Percentiles rank a stretch among this genome's conserved stretches.
These are phyloP conservation scores for Neurospora tetraspora DNA, from an alignment of 495 filamentous ascomycete species.

Conservation along the genomic window DNA sequence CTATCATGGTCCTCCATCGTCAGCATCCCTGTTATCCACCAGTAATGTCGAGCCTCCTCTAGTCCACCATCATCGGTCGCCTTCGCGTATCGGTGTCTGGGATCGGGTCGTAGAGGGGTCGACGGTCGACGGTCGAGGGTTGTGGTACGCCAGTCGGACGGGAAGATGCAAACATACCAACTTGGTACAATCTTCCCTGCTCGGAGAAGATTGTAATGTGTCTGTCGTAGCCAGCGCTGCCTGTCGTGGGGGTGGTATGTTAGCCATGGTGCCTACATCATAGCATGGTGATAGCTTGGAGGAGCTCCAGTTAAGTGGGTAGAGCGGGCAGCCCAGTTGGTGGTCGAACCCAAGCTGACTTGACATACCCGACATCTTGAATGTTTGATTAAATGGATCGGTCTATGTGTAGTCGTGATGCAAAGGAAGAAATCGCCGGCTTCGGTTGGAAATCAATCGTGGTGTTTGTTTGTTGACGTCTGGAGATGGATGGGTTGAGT, in stretches of 20 bases:
- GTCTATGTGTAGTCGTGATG: neutral
- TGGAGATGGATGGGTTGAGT: slow-evolving; percentile 4
- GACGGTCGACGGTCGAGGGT: neutral
- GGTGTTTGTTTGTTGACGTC: neutral
- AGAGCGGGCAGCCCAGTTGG: slow-evolving; percentile 12
- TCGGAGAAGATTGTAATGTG: slow-evolving; percentile 99
- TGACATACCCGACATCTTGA: slow-evolving; percentile 38
- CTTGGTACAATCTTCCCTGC: slow-evolving; percentile 96
- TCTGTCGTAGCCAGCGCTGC: slow-evolving; percentile 92
- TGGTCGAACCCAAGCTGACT: slow-evolving; percentile 13
- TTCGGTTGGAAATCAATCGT: neutral
- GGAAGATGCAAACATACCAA: slow-evolving; percentile 57
- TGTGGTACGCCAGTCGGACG: neutral
- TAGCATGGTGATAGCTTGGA: neutral
- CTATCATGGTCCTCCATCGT: slow-evolving; percentile 35
- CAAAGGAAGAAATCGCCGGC: neutral
- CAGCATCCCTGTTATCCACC: slow-evolving; percentile 15
- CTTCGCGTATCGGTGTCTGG: neutral
- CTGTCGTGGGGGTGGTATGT: slow-evolving; percentile 34
- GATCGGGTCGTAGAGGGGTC: neutral
- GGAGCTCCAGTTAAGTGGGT: slow-evolving; percentile 8
- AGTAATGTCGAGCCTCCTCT: neutral
- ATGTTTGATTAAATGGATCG: slow-evolving; percentile 6
- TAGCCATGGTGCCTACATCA: slow-evolving; percentile 10
- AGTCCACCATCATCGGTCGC: neutral